These are phyloP conservation scores for Magnolia changhungtana DNA, from an alignment of 164 flowering plant species.

Conservation along the genomic window DNA sequence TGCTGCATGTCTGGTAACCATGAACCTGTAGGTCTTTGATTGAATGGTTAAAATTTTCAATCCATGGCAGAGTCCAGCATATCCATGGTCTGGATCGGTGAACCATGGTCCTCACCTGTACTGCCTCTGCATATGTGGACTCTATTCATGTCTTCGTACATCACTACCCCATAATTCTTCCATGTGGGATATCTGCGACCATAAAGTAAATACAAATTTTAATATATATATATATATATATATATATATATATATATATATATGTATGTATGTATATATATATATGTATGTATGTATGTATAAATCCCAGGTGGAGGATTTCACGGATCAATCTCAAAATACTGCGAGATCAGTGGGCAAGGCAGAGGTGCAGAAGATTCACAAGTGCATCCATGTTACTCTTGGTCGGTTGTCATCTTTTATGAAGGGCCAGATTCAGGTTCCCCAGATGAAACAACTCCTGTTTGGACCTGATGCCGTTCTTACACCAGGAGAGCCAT, in stretches of 20 bases:
- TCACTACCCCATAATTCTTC: background rate
- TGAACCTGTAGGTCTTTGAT: too few relatives aligned
- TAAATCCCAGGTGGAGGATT: constrained; percentile 52
- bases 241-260: too few relatives aligned
- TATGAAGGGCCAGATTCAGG: constrained; percentile 29
- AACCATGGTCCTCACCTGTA: background rate
- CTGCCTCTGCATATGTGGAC: background rate
- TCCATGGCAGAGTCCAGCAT: too few relatives aligned
- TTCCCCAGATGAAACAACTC: constrained; percentile 19
- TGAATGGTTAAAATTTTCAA: too few relatives aligned
- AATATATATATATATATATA: too few relatives aligned
- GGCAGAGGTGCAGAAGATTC: constrained; percentile 29
- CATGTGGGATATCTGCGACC: background rate
- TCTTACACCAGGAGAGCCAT: background rate
- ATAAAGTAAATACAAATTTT: background rate
- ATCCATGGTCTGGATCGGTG: background rate
- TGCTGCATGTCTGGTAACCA: too few relatives aligned
- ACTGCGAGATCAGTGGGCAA: constrained; percentile 51
- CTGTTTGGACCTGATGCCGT: constrained; percentile 32
- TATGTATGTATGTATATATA: too few relatives aligned
- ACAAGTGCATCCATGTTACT: constrained; percentile 38
- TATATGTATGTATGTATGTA: too few relatives aligned
- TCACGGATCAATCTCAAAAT: constrained; percentile 48
- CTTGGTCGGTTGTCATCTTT: constrained; percentile 29
- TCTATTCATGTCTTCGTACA: background rate